Conservation (phyloP, 106 monocot genomes). For the Alisma plantagoaquatica region DNA sequence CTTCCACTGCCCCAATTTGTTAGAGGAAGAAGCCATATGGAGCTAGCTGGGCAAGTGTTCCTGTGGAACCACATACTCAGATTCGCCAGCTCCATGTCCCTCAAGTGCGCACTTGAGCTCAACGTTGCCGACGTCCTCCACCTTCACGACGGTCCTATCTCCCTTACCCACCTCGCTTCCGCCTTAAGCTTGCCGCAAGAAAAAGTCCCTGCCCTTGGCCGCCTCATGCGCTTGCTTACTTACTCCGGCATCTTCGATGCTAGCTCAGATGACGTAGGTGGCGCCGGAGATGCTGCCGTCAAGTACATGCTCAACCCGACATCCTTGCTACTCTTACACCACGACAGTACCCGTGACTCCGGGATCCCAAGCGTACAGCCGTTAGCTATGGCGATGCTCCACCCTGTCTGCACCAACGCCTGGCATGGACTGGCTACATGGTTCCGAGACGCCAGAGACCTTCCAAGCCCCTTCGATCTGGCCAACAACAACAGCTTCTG, state of each 20-base stretch:
- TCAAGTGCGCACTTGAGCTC: neutral
- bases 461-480: neutral
- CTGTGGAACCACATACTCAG: neutral
- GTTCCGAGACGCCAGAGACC: neutral
- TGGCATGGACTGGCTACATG: neutral
- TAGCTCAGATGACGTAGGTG: neutral
- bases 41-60: too few species aligned
- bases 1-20: too few species aligned
- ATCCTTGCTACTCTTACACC: neutral
- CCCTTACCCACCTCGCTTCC: neutral
- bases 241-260: neutral
- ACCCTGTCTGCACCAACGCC: neutral
- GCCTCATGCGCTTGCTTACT: slow-evolving; percentile 1
- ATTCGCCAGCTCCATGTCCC: neutral
- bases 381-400: neutral
- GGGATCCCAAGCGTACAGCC: neutral
- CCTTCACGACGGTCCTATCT: neutral
- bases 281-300: neutral
- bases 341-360: neutral
- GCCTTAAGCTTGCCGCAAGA: neutral
- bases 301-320: neutral
- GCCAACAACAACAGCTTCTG: neutral
- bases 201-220: neutral
- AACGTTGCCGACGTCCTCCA: neutral
- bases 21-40: too few species aligned